Conservation (phyloP, 257 asterid genomes). For the Plectranthus barbatus region DNA sequence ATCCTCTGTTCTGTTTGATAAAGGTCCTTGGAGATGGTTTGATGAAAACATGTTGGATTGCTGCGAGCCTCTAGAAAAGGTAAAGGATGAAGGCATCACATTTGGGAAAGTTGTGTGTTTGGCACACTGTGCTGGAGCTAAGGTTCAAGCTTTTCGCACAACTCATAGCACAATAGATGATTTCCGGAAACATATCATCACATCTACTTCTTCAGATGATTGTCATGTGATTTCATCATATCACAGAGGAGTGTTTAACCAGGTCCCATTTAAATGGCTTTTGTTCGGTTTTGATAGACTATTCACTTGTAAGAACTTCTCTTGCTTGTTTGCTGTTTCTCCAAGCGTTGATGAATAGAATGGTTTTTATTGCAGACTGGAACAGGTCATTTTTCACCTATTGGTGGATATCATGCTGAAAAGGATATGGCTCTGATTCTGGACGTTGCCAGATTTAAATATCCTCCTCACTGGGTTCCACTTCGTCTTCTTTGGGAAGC, state of each 20-base stretch:
- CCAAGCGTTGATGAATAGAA: background rate
- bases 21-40: constrained; percentile 90
- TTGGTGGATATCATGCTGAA: constrained; percentile 76
- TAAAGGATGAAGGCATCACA: constrained; percentile 53
- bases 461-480: constrained; percentile 88
- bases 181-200: constrained; percentile 44
- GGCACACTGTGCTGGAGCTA: constrained; percentile 78
- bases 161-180: constrained; percentile 48
- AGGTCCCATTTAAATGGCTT: constrained; percentile 21
- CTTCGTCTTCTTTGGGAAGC: constrained; percentile 78
- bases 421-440: constrained; percentile 67
- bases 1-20: background rate
- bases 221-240: constrained; percentile 65
- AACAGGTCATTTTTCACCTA: constrained; percentile 74
- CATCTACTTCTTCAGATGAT: constrained; percentile 43
- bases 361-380: constrained; percentile 40
- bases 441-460: constrained; percentile 81
- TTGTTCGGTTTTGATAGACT: background rate
- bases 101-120: constrained; percentile 68
- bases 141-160: constrained; percentile 58
- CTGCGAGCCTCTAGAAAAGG: constrained; percentile 65
- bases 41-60: constrained; percentile 77
- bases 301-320: background rate
- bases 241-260: constrained; percentile 43
- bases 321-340: background rate